Evolutionary conservation across 345 rosid genomes (phyloP), one percentile per base, ranked within the genome.

Genomic region (Populus nigra): DNA sequence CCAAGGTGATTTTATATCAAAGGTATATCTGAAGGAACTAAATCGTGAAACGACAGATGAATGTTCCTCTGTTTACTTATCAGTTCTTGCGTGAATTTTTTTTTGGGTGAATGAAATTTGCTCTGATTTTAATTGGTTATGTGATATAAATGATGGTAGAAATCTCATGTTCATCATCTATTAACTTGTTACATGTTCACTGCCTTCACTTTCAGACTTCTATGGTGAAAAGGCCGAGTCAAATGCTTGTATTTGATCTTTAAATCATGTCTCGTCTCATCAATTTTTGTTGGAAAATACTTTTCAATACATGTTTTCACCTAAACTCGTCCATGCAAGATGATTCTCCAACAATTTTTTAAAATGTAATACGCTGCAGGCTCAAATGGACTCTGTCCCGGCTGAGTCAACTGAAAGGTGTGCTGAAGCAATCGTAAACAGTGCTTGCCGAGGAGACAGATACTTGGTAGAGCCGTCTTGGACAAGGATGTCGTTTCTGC

Each of bases 1-100:
- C 0, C 65, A 68, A 75, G 89, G 87, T 16, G 84, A 84, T 72
- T 79, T 70, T 15, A 22, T 61, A 15, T 31, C 69, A 0, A 47
- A 67, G 65, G 71, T 47, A 31, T 72, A 68, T 47, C 18, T 2
- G 23, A 29, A 71, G 47, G 23, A 68, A 13, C 4, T 71, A 4
- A 76, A 75, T 75, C 33, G 27, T 71, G 76, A 70, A 17, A 36
- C n/a, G 35, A 75, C 76, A 43, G 29, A 75, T 29, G 76, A 70
- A 71, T 36, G 68, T 5, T 25, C 13, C 5, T 16, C 18, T 7
- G 1, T 22, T 39, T 5, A 35, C 39, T 16, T 36, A 7, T 29
- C 31, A 33, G 18, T 8, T 45, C 57, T 8, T 33, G 43, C 35
- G 15, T 7, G 29, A 35, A 1, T 35, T 55, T 35, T 55, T 4